phyloP scores from a whole-genome alignment of 1,284 basidiomycete genomes.

The Rhodofomes roseus region DNA sequence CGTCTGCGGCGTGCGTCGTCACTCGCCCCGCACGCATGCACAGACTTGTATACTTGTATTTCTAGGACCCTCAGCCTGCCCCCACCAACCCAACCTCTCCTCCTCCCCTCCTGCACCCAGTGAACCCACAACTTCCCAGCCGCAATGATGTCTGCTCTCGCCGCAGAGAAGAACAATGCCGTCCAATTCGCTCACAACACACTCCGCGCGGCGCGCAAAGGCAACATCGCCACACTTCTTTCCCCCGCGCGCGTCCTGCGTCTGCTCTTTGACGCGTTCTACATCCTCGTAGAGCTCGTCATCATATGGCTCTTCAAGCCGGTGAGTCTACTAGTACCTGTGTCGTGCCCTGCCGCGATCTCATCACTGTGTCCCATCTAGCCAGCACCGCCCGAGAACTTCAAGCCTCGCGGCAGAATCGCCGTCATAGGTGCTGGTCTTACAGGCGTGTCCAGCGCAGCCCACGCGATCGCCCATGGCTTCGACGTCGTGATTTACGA shows the following conservation, averaged over 20 bases:
- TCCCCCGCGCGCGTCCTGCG: not conserved
- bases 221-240: not conserved
- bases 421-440: conserved; percentile 52
- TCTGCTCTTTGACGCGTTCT: conserved; percentile 31
- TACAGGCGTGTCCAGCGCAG: conserved; percentile 48
- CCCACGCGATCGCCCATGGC: conserved; percentile 49
- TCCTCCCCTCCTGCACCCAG: too few species aligned
- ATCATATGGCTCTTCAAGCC: conserved; percentile 42
- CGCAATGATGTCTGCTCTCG: not conserved
- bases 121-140: too few species aligned
- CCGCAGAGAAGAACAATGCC: not conserved
- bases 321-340: conserved; percentile 21
- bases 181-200: not conserved
- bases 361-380: not conserved
- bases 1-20: not conserved
- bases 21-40: not conserved
- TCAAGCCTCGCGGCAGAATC: conserved; percentile 34
- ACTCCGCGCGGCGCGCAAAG: not conserved
- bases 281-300: conserved; percentile 34
- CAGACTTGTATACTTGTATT: not conserved
- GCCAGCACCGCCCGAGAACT: not conserved
- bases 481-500: conserved; percentile 55
- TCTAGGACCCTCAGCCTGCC: too few species aligned
- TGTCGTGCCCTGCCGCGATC: not conserved
- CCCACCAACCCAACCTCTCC: too few species aligned